Percentiles rank a stretch among this genome's conserved stretches.
These are phyloP conservation scores for Fraxinus angustifolia DNA, from an alignment of 305 asterid genomes.

Conservation along the genomic window DNA sequence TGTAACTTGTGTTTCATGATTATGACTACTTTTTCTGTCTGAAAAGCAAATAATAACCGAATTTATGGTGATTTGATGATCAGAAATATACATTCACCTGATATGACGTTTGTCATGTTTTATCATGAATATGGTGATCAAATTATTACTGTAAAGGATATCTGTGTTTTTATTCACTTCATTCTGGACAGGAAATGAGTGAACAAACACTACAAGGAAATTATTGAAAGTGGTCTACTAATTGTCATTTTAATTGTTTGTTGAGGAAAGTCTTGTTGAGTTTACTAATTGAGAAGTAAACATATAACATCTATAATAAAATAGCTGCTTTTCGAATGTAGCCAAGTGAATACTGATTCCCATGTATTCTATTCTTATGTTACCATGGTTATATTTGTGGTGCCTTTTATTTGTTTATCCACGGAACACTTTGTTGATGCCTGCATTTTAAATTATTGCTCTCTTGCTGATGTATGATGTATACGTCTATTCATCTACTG, in stretches of 20 bases:
- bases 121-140: not conserved
- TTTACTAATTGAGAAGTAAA: not conserved
- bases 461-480: slow-evolving; percentile 11
- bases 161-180: not conserved
- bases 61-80: not conserved
- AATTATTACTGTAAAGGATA: not conserved
- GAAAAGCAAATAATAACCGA: not conserved
- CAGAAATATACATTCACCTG: not conserved
- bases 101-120: not conserved
- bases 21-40: not conserved
- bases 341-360: not conserved
- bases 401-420: not conserved
- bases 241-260: not conserved
- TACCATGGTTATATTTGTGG: not conserved
- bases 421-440: not conserved
- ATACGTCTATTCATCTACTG: not conserved
- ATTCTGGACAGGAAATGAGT: not conserved
- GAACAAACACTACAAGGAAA: not conserved
- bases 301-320: not conserved
- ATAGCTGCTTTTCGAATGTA: not conserved
- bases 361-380: slow-evolving; percentile 4
- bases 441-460: slow-evolving; percentile 14
- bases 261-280: not conserved
- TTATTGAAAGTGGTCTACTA: not conserved
- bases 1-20: not conserved